Conservation (phyloP, 805 yeast species). For the Suhomyces vadensis region DNA sequence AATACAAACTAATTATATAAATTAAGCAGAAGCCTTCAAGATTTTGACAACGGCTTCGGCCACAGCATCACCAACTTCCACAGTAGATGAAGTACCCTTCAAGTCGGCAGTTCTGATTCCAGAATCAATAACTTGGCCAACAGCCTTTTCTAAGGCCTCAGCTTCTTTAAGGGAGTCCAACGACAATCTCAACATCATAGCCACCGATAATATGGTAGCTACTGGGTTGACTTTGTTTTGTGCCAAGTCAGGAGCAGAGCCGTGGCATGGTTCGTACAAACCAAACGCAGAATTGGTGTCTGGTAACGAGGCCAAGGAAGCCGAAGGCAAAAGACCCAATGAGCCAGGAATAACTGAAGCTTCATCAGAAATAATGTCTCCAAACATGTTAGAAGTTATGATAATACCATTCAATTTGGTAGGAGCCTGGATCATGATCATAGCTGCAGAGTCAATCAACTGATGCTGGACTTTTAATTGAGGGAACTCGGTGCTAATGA, state of each 20-base stretch:
- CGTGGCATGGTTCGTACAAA: slow-evolving; percentile 97
- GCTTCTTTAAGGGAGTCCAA: slow-evolving; percentile 84
- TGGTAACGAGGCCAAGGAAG: slow-evolving; percentile 95
- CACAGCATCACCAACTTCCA: slow-evolving; percentile 93
- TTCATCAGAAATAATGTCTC: slow-evolving; percentile 97
- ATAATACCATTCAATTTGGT: slow-evolving; percentile 89
- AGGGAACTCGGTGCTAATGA: slow-evolving; percentile 87
- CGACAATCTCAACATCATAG: slow-evolving; percentile 95
- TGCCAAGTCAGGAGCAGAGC: slow-evolving; percentile 94
- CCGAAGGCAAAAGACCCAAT: slow-evolving; percentile 91
- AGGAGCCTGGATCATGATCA: slow-evolving; percentile 93
- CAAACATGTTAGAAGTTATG: slow-evolving; percentile 95
- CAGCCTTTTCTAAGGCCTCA: slow-evolving; percentile 85
- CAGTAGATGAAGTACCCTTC: slow-evolving; percentile 79
- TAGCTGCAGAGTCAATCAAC: slow-evolving; percentile 97
- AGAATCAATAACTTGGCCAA: slow-evolving; percentile 72
- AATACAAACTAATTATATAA: neutral
- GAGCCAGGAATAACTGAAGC: slow-evolving; percentile 98
- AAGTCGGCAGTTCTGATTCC: slow-evolving; percentile 92
- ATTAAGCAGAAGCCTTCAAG: slow-evolving; percentile 29
- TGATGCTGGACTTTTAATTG: slow-evolving; percentile 85
- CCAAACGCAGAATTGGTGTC: slow-evolving; percentile 94
- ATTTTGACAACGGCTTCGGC: slow-evolving; percentile 67
- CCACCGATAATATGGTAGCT: slow-evolving; percentile 93
- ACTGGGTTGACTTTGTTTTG: slow-evolving; percentile 89